Evolutionary conservation across 352 stramenopile genomes (phyloP).

Genomic region (Thalassiosira sp.): DNA sequence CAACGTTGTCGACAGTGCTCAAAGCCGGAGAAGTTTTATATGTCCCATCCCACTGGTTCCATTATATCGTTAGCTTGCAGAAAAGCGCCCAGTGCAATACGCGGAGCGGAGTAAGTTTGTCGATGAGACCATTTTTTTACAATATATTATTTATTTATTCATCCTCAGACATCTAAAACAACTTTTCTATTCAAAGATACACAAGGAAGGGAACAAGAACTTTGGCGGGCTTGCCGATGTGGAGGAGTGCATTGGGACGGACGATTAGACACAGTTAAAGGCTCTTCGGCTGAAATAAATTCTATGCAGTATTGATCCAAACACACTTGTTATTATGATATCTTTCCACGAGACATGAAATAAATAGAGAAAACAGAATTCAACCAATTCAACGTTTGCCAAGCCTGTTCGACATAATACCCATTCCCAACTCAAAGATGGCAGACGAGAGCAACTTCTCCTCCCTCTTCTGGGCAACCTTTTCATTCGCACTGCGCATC

Average conservation of each 20-base stretch:
- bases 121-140: not conserved
- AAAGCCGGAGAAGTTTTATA: slow-evolving; percentile 93
- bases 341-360: slow-evolving; percentile 1
- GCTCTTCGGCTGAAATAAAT: no score
- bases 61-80: slow-evolving; percentile 93
- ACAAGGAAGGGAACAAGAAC: slow-evolving; percentile 54
- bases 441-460: slow-evolving; percentile 78
- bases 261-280: slow-evolving; percentile 39
- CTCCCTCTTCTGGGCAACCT: slow-evolving; percentile 74
- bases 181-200: slow-evolving; percentile 29
- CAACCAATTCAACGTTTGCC: slow-evolving; percentile 12
- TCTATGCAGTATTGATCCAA: no score
- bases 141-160: not conserved
- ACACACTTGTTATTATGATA: not conserved
- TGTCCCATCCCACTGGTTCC: slow-evolving; percentile 93
- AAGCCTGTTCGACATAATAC: slow-evolving; percentile 77
- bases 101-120: slow-evolving; percentile 60
- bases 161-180: no score
- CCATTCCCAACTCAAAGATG: slow-evolving; percentile 79
- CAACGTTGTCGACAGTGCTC: slow-evolving; percentile 89
- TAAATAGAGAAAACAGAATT: slow-evolving; percentile 9
- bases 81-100: slow-evolving; percentile 95
- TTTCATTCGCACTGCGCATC: slow-evolving; percentile 70
- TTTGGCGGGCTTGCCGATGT: slow-evolving; percentile 68
- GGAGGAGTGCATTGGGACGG: slow-evolving; percentile 31